phyloP scores from a whole-genome alignment of 23 red algal species.

The Gracilariopsis chorda region DNA sequence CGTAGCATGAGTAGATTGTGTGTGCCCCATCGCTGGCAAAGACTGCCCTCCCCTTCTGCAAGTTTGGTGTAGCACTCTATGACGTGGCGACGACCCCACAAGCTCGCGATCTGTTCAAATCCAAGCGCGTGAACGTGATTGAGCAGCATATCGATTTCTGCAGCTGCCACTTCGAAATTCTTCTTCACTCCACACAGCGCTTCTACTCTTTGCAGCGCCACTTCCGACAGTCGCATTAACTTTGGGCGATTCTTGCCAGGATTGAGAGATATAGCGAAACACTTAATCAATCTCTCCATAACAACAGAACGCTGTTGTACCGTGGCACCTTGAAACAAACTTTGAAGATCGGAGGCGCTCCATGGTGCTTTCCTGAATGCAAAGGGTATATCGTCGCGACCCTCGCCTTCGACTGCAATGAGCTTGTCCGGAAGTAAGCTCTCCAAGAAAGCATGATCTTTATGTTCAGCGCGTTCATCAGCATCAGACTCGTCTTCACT shows the following conservation, averaged over 20 bases:
- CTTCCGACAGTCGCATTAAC: conserved; percentile 14
- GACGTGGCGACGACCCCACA: conserved; percentile 25
- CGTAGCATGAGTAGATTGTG: conserved; percentile 21
- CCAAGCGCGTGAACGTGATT: conserved; percentile 45
- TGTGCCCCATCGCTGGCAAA: conserved; percentile 9
- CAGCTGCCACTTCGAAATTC: neutral
- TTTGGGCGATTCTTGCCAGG: conserved; percentile 29
- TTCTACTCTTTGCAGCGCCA: conserved; percentile 2
- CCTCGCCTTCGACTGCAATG: neutral
- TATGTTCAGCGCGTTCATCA: neutral
- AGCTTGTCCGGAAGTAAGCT: neutral
- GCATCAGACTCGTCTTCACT: conserved; percentile 15
- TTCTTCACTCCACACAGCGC: neutral
- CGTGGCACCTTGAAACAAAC: conserved; percentile 21
- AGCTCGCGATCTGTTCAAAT: neutral
- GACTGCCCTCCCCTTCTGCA: neutral
- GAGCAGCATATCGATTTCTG: conserved; percentile 60
- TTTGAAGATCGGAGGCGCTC: neutral
- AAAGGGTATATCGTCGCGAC: conserved; percentile 44
- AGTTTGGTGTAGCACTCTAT: neutral
- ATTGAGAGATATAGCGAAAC: conserved; percentile 57
- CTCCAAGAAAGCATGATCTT: neutral
- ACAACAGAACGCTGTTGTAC: conserved; percentile 20
- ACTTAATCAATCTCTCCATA: conserved; percentile 44
- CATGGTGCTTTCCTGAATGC: conserved; percentile 30